Percentiles rank a stretch among this genome's conserved stretches.
Conservation (phyloP, 257 asterid genomes). For the Salvia miltiorrhiza region DNA sequence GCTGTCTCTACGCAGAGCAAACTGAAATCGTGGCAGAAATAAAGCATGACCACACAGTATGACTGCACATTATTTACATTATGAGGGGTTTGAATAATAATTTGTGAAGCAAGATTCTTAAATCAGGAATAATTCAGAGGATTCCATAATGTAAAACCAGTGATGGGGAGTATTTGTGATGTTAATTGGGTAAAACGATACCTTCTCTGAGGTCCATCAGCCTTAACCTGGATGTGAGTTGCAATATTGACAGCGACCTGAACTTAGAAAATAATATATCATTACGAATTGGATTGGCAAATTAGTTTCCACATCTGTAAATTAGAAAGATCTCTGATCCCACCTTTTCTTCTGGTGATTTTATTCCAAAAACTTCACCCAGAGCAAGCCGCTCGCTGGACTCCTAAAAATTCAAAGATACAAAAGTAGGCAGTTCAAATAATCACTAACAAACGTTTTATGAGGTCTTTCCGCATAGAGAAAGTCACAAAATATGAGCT, state of each 20-base stretch:
- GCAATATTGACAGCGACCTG: slow-evolving; percentile 78
- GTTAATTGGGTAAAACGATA: slow-evolving; percentile 20
- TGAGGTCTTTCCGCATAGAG: no score
- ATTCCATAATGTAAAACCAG: not conserved
- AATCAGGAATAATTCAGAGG: slow-evolving; percentile 4
- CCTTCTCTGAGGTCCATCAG: slow-evolving; percentile 88
- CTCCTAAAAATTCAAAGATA: slow-evolving; percentile 47
- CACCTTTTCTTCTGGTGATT: slow-evolving; percentile 81
- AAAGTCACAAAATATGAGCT: no score
- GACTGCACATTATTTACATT: not conserved
- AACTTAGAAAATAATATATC: slow-evolving; percentile 15
- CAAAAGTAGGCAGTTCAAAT: slow-evolving; percentile 5
- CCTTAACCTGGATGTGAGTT: slow-evolving; percentile 85
- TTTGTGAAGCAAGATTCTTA: not conserved
- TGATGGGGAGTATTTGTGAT: slow-evolving; percentile 6
- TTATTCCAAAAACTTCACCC: slow-evolving; percentile 94
- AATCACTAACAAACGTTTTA: not conserved
- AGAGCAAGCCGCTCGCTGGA: slow-evolving; percentile 90
- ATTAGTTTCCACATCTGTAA: not conserved
- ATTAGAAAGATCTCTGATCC: slow-evolving; percentile 7
- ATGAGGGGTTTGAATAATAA: not conserved
- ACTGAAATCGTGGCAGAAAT: slow-evolving; percentile 47
- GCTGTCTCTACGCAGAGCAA: slow-evolving; percentile 89
- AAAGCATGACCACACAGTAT: not conserved
- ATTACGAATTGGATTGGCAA: not conserved